Percentiles rank a stretch among this genome's conserved stretches.
Conservation (phyloP, 176 grass and related monocot genomes). For the Typha latifolia region DNA sequence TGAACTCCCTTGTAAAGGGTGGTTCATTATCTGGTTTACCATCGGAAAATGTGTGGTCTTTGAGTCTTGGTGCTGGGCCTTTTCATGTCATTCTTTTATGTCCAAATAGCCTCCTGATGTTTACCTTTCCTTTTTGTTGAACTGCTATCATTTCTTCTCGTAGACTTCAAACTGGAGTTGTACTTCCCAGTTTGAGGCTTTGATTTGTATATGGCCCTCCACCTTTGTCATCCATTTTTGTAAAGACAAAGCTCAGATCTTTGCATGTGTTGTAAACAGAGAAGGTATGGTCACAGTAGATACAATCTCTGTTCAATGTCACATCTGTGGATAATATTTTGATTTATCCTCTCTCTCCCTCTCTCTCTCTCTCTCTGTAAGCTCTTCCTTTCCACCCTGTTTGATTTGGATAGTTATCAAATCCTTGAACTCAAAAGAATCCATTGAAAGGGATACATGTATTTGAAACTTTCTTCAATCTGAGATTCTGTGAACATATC, state of each 20-base stretch:
- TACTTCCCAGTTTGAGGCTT: slow-evolving; percentile 23
- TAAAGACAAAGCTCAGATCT: slow-evolving; percentile 16
- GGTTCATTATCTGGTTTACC: slow-evolving; percentile 25
- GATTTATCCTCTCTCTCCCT: too few relatives aligned
- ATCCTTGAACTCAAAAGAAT: background rate
- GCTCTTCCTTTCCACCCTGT: slow-evolving; percentile 1
- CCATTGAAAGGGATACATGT: background rate
- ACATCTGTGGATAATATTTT: background rate
- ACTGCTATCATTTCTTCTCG: slow-evolving; percentile 35
- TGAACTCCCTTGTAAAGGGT: slow-evolving; percentile 32
- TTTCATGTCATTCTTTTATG: slow-evolving; percentile 40
- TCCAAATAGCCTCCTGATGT: slow-evolving; percentile 15
- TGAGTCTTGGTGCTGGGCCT: slow-evolving; percentile 26
- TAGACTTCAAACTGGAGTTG: slow-evolving; percentile 11
- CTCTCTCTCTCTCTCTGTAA: slow-evolving; percentile 1
- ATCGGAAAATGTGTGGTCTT: slow-evolving; percentile 45
- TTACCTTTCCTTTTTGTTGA: slow-evolving; percentile 28
- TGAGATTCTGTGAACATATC: background rate
- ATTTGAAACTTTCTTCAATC: background rate
- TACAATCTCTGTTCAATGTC: background rate
- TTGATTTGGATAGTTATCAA: background rate
- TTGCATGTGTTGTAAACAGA: slow-evolving; percentile 20
- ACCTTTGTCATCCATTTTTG: slow-evolving; percentile 13
- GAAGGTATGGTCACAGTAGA: background rate
- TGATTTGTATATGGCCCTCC: slow-evolving; percentile 20